Percentiles rank a stretch among this genome's conserved stretches.
These are phyloP conservation scores for Umbelopsis sp. DNA, from an alignment of 192 early-diverging fungal genomes.

Conservation along the genomic window DNA sequence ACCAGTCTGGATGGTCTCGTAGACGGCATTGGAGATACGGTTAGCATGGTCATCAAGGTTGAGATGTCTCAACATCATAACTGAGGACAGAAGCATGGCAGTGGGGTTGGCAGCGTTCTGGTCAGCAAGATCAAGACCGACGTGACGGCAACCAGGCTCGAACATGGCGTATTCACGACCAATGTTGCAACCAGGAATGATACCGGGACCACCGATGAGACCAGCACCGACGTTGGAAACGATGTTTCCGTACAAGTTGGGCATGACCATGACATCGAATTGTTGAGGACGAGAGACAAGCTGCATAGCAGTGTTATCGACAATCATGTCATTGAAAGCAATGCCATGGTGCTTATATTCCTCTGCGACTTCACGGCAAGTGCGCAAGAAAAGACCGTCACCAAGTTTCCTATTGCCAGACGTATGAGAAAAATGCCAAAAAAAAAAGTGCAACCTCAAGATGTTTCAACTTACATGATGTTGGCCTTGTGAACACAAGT, in stretches of 20 bases:
- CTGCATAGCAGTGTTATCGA: conserved; percentile 99
- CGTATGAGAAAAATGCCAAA: not conserved
- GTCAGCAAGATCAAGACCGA: conserved; percentile 94
- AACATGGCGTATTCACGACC: conserved; percentile 97
- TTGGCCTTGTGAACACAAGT: conserved; percentile 99
- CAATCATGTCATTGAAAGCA: conserved; percentile 98
- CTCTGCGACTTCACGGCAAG: conserved; percentile 94
- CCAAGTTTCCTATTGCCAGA: conserved; percentile 77
- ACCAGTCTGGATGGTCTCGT: conserved; percentile 84
- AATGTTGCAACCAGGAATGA: conserved; percentile 98
- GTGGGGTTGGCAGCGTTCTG: conserved; percentile 96
- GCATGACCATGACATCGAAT: conserved; percentile 99
- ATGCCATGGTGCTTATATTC: conserved; percentile 88
- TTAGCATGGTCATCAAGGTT: conserved; percentile 88
- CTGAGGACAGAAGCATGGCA: conserved; percentile 88
- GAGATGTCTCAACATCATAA: conserved; percentile 96
- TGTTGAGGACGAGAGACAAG: conserved; percentile 96
- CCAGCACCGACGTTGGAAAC: conserved; percentile 98
- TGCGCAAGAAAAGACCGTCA: conserved; percentile 97
- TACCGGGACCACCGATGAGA: conserved; percentile 93
- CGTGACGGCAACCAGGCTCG: conserved; percentile 98
- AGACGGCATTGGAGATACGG: conserved; percentile 88
- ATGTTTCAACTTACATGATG: conserved; percentile 78
- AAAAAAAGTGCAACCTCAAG: not conserved
- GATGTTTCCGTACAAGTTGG: conserved; percentile 99